Evolutionary conservation across 768 basidiomycete genomes (phyloP), one percentile per base, ranked within the genome.

Genomic region (Trametes maxima): DNA sequence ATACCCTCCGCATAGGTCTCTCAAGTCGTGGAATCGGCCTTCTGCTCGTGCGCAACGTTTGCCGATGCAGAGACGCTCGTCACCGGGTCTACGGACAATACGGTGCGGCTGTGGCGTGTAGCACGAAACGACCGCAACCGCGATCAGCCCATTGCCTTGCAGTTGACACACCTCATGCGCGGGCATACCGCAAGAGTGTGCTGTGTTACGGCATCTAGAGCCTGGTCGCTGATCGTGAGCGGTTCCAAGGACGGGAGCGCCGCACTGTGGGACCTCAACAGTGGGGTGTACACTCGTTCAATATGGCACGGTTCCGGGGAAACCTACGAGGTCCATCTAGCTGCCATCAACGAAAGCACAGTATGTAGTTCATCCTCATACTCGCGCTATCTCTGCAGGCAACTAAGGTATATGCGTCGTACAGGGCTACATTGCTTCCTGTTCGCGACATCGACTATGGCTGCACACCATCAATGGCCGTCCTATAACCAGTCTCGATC

Each of bases 221-320:
- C 87, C 1, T 96, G 95, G 95, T 92, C 91, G 0, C 67, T 94
- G 22, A 83, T 85, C 22, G 82, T 95, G 45, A 95, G 91, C 65
- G 93, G 93, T 11, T 90, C 91, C 16, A 82, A 84, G 68, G 94
- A 96, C 67, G 92, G 94, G 1, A 92, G 87, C 62, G 92, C 90
- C 0, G 89, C 88, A 3, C 59, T 96, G 3, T 97, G 95, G 95
- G 95, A 96, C 72, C 80, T 94, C 54, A 96, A 97, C 69, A 78
- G 86, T 25, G 89, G 90, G 8, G 76, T 85, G 8, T 96, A 97
- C 64, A 85, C 90, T 13, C 78, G 88, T 56, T 90, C 92, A 0
- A 89, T 94, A 33, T 88, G 88, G 83, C 90, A 93, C 58, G 81
- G 80, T 12, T 60, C 70, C 0, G 68, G 65, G 10, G 66, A 69